Evolutionary conservation across 345 rosid species (phyloP).

Genomic region (Sapria himalayana): DNA sequence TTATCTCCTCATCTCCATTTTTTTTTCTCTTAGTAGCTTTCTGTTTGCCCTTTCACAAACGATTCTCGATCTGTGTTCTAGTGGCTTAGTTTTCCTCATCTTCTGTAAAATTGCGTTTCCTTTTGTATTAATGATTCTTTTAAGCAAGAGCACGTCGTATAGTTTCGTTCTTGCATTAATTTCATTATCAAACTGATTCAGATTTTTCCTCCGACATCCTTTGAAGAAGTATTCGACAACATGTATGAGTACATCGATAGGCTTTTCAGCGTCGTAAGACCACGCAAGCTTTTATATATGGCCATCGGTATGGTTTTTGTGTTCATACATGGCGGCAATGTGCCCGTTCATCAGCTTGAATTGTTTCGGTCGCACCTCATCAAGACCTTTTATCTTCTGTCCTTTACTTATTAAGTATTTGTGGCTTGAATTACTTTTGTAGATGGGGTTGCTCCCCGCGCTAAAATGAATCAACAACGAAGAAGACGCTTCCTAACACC

Average conservation of each 20-base stretch:
- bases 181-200: not conserved
- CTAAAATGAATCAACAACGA: constrained; percentile 20
- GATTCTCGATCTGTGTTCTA: too few species aligned
- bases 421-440: not conserved
- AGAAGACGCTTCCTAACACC: constrained; percentile 16
- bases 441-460: constrained; percentile 21
- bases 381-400: too few species aligned
- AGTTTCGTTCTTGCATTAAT: too few species aligned
- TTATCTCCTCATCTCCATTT: not conserved
- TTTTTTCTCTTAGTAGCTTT: not conserved
- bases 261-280: constrained; percentile 12
- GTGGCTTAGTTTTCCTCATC: constrained; percentile 7
- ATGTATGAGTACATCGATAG: constrained; percentile 13
- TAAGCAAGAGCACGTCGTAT: too few species aligned
- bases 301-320: constrained; percentile 10
- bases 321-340: too few species aligned
- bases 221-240: constrained; percentile 11
- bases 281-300: constrained; percentile 14
- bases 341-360: too few species aligned
- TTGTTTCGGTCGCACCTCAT: too few species aligned
- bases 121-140: not conserved
- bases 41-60: too few species aligned
- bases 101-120: not conserved
- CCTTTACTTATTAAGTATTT: not conserved
- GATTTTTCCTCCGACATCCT: constrained; percentile 7